A percentile compares a stretch with the other conserved stretches of the same genome.
phyloP scores from a whole-genome alignment of 1,139 yeast genomes.

The Arxiozyma telluris region DNA sequence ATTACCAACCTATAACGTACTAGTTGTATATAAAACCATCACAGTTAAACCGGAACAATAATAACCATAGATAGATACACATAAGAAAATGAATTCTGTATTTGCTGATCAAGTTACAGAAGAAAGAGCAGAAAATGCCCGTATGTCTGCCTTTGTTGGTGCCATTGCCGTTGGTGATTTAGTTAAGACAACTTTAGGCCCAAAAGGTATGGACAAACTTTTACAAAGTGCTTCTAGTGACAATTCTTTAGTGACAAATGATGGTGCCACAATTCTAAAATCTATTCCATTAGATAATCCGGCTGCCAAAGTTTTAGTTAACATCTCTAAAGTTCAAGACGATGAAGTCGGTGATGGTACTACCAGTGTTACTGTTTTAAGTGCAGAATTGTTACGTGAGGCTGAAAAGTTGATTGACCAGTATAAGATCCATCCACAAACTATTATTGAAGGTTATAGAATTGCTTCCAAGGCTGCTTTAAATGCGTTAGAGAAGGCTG shows the following conservation, averaged over 20 bases:
- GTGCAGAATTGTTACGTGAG: slow-evolving; percentile 87
- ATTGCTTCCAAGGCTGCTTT: slow-evolving; percentile 80
- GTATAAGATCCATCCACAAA: slow-evolving; percentile 90
- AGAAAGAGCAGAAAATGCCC: slow-evolving; percentile 96
- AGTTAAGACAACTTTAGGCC: slow-evolving; percentile 92
- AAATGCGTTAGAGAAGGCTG: slow-evolving; percentile 63
- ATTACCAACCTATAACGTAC: background rate
- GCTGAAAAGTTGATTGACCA: slow-evolving; percentile 90
- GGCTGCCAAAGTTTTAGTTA: slow-evolving; percentile 94
- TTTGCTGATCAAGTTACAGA: slow-evolving; percentile 97
- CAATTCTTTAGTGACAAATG: slow-evolving; percentile 79
- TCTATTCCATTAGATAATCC: slow-evolving; percentile 95
- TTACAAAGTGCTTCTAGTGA: slow-evolving; percentile 80
- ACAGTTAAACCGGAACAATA: background rate
- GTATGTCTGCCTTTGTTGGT: slow-evolving; percentile 93
- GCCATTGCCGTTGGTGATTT: slow-evolving; percentile 98
- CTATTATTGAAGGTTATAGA: slow-evolving; percentile 91
- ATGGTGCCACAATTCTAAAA: slow-evolving; percentile 94
- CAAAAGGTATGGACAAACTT: slow-evolving; percentile 97
- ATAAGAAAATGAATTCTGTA: slow-evolving; percentile 53
- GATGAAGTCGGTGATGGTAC: slow-evolving; percentile 99
- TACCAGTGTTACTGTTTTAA: slow-evolving; percentile 90
- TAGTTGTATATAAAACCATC: background rate
- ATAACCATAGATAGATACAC: too few relatives aligned
- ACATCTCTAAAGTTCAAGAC: slow-evolving; percentile 93